phyloP scores from a whole-genome alignment of 805 yeast genomes.

The Yarrowia divulgata region DNA sequence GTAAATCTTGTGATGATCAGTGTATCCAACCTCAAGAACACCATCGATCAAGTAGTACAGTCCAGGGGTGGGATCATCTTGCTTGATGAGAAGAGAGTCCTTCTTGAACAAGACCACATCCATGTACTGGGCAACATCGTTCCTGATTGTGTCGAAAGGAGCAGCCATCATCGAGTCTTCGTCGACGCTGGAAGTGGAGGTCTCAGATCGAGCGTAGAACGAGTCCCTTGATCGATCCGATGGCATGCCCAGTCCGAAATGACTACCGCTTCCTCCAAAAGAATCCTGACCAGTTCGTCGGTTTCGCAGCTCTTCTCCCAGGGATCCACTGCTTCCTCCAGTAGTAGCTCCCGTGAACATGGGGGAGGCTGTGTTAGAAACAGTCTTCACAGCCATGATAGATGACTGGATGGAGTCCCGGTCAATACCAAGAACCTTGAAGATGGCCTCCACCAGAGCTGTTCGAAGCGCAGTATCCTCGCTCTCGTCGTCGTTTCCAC shows the following conservation, averaged over 20 bases:
- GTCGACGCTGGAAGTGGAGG: constrained; percentile 15
- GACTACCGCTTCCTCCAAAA: not conserved
- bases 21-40: constrained; percentile 64
- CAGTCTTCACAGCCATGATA: constrained; percentile 24
- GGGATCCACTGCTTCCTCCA: constrained; percentile 13
- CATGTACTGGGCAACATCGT: constrained; percentile 53
- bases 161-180: constrained; percentile 47
- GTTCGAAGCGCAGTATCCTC: constrained; percentile 69
- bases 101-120: constrained; percentile 62
- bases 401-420: constrained; percentile 44
- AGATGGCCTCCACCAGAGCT: constrained; percentile 75
- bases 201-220: constrained; percentile 20
- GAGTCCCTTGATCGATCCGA: constrained; percentile 15
- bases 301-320: constrained; percentile 26
- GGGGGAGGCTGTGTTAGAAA: constrained; percentile 27
- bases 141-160: constrained; percentile 44
- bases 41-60: constrained; percentile 84
- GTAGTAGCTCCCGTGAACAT: constrained; percentile 29
- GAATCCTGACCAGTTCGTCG: constrained; percentile 32
- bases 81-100: constrained; percentile 65
- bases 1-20: constrained; percentile 47
- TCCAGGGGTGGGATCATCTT: constrained; percentile 74
- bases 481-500: constrained; percentile 62
- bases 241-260: not conserved
- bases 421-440: constrained; percentile 70